Percentiles rank a stretch among this genome's conserved stretches.
Evolutionary conservation across 2,329 filamentous ascomycete species (phyloP).

Genomic region (Nannizziopsis barbatae): DNA sequence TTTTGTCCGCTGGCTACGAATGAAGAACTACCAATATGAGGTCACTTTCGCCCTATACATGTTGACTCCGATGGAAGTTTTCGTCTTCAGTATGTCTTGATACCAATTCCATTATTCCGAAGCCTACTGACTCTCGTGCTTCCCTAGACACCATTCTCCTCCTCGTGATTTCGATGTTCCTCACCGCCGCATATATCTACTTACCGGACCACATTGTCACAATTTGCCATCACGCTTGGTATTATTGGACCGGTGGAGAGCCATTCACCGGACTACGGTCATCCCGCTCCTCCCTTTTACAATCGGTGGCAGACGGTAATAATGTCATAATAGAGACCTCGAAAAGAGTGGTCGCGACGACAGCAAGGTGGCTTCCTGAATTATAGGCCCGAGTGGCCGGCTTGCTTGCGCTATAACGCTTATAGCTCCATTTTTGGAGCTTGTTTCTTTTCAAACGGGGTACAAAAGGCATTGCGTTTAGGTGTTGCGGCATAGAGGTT

Average conservation of each 20-base stretch:
- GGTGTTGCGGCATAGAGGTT: too few relatives aligned
- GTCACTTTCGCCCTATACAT: conserved; percentile 96
- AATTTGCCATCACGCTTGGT: conserved; percentile 76
- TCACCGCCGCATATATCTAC: conserved; percentile 81
- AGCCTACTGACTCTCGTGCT: neutral
- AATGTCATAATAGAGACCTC: conserved; percentile 42
- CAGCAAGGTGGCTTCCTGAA: conserved; percentile 18
- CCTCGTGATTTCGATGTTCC: conserved; percentile 73
- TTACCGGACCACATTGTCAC: conserved; percentile 81
- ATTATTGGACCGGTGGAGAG: conserved; percentile 89
- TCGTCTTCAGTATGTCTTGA: conserved; percentile 73
- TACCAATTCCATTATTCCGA: neutral
- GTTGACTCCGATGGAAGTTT: conserved; percentile 91
- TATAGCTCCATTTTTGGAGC: neutral
- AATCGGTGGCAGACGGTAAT: neutral
- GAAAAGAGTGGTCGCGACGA: conserved; percentile 34
- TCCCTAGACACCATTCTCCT: conserved; percentile 74
- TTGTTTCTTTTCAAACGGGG: neutral
- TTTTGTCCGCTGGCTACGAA: conserved; percentile 72
- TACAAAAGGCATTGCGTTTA: neutral
- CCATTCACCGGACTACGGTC: conserved; percentile 26
- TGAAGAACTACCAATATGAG: conserved; percentile 97
- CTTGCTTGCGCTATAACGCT: too few relatives aligned
- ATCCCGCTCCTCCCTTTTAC: neutral
- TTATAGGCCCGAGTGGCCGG: too few relatives aligned